Conservation (phyloP, 306 rosid species). For the Dryas drummondii region DNA sequence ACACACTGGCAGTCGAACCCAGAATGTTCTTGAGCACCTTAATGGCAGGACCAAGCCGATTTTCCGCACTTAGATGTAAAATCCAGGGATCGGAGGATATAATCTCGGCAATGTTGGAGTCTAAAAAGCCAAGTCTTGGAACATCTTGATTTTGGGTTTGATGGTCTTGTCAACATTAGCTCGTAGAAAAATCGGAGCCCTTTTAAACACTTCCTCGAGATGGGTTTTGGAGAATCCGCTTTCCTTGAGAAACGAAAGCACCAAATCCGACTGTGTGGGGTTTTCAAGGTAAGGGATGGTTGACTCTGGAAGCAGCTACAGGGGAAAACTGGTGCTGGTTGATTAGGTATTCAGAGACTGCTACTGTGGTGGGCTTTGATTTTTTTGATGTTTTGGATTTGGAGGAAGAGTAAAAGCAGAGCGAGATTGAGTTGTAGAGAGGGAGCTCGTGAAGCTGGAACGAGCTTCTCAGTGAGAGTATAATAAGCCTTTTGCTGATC, state of each 20-base stretch:
- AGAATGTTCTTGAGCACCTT: constrained; percentile 27
- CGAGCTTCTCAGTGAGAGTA: constrained; percentile 1
- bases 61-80: constrained; percentile 7
- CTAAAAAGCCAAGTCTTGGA: constrained; percentile 30
- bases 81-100: constrained; percentile 34
- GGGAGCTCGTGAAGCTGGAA: background rate
- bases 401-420: constrained; percentile 22
- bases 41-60: constrained; percentile 23
- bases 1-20: constrained; percentile 25
- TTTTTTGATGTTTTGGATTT: background rate
- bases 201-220: constrained; percentile 25
- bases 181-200: constrained; percentile 14
- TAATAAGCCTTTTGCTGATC: background rate
- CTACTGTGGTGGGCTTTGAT: constrained; percentile 1
- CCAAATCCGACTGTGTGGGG: constrained; percentile 16
- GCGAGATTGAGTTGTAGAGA: constrained; percentile 14
- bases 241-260: constrained; percentile 23
- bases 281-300: constrained; percentile 10
- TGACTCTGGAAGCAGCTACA: constrained; percentile 26
- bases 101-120: constrained; percentile 28
- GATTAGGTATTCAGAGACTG: constrained; percentile 26
- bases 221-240: constrained; percentile 36
- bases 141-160: constrained; percentile 39
- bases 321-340: constrained; percentile 32
- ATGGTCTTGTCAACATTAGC: constrained; percentile 20